Conservation (phyloP, 441 rosid genomes). For the Erodium moschatum region DNA sequence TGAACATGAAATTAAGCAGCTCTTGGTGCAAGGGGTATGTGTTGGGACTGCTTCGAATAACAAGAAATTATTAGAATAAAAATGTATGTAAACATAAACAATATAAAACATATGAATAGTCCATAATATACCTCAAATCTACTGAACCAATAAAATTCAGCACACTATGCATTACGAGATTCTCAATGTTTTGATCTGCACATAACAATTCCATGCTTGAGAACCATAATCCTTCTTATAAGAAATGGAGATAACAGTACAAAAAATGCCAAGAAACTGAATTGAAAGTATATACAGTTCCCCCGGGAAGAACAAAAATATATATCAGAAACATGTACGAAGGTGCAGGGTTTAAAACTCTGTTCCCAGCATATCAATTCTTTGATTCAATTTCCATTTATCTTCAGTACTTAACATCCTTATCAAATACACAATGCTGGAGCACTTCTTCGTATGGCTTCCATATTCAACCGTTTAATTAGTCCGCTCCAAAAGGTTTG, state of each 20-base stretch:
- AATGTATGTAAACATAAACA: constrained; percentile 16
- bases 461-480: no score
- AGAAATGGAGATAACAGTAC: background rate
- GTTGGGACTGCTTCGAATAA: constrained; percentile 51
- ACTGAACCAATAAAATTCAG: constrained; percentile 60
- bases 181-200: constrained; percentile 71
- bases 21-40: constrained; percentile 77
- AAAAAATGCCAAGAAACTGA: background rate
- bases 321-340: no score
- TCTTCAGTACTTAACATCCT: no score
- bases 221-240: background rate
- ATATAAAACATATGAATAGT: background rate
- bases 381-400: no score
- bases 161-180: constrained; percentile 65
- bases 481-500: no score
- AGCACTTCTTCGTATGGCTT: no score
- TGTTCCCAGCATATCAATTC: no score
- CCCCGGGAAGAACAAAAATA: no score
- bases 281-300: background rate
- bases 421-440: no score
- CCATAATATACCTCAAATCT: constrained; percentile 62
- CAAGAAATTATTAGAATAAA: constrained; percentile 26
- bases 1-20: constrained; percentile 76
- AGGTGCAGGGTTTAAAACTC: no score
- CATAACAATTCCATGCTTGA: background rate